Percentiles rank a stretch among this genome's conserved stretches.
These are phyloP conservation scores for Fomes fomentarius DNA, from an alignment of 1,284 basidiomycete species.

Conservation along the genomic window DNA sequence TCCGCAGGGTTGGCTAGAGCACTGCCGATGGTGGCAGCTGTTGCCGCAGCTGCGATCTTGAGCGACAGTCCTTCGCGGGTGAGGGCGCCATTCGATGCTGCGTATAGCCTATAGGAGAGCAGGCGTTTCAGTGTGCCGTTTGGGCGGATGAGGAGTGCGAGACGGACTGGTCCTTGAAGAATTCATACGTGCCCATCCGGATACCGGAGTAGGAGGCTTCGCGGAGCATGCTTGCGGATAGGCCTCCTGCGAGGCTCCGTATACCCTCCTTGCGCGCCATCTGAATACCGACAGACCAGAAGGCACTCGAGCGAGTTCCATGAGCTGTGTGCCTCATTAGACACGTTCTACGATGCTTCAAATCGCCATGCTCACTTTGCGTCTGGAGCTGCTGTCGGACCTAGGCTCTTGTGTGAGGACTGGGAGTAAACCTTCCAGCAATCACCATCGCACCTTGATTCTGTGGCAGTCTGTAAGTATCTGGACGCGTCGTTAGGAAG, in stretches of 20 bases:
- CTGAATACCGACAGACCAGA: conserved; percentile 39
- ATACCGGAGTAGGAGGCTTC: conserved; percentile 42
- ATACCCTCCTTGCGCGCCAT: conserved; percentile 40
- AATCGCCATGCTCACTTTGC: conserved; percentile 29
- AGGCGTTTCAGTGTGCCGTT: neutral
- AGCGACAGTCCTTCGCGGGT: conserved; percentile 37
- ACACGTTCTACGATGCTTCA: no score
- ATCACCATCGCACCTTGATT: conserved; percentile 35
- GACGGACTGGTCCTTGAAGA: conserved; percentile 40
- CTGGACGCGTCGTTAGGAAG: neutral
- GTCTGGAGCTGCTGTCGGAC: conserved; percentile 42
- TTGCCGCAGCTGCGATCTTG: conserved; percentile 39
- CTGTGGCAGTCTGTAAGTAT: conserved; percentile 2
- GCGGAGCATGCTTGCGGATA: conserved; percentile 41
- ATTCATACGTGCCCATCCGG: conserved; percentile 43
- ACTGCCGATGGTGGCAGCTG: conserved; percentile 41
- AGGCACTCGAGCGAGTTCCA: conserved; percentile 34
- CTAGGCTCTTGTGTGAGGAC: conserved; percentile 17
- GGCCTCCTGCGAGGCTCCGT: conserved; percentile 37
- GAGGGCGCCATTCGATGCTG: conserved; percentile 31
- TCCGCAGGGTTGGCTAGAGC: conserved; percentile 44
- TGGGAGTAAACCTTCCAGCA: no score
- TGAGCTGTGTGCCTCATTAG: no score
- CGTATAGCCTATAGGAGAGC: conserved; percentile 25
- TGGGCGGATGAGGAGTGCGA: neutral